A percentile compares a stretch with the other conserved stretches of the same genome.
Evolutionary conservation across 2,329 filamentous ascomycete genomes (phyloP).

Genomic region (Colletotrichum sp.): DNA sequence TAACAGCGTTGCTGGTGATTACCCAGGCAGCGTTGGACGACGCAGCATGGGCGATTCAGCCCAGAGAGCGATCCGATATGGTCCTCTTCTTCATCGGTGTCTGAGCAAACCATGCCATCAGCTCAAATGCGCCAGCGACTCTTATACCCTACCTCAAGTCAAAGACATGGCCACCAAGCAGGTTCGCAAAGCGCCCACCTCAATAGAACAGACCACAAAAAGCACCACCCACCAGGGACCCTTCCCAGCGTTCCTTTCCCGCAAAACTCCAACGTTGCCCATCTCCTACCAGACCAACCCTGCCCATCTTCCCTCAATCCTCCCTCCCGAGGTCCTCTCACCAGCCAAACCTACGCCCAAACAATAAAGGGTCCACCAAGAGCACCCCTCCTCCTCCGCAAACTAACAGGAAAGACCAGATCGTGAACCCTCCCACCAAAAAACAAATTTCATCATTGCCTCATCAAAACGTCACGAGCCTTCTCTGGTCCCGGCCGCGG

Average conservation of each 20-base stretch:
- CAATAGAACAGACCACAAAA: background rate
- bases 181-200: background rate
- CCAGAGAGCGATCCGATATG: background rate
- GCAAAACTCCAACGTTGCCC: background rate
- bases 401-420: background rate
- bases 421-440: background rate
- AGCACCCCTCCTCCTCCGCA: background rate
- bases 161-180: background rate
- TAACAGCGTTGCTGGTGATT: background rate
- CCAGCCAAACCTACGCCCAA: background rate
- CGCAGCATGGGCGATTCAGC: too few species aligned
- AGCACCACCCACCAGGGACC: background rate
- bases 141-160: background rate
- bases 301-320: background rate
- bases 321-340: background rate
- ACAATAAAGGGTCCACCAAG: background rate
- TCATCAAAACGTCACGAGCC: background rate
- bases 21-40: too few species aligned
- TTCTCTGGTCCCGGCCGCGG: background rate
- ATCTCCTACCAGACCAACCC: background rate
- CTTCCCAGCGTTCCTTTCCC: background rate
- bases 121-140: background rate
- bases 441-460: background rate
- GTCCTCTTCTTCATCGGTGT: background rate
- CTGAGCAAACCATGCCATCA: background rate